Evolutionary conservation across 2,329 filamentous ascomycete genomes (phyloP), one percentile per base, ranked within the genome.

Genomic region (Cytospora schulzeri): DNA sequence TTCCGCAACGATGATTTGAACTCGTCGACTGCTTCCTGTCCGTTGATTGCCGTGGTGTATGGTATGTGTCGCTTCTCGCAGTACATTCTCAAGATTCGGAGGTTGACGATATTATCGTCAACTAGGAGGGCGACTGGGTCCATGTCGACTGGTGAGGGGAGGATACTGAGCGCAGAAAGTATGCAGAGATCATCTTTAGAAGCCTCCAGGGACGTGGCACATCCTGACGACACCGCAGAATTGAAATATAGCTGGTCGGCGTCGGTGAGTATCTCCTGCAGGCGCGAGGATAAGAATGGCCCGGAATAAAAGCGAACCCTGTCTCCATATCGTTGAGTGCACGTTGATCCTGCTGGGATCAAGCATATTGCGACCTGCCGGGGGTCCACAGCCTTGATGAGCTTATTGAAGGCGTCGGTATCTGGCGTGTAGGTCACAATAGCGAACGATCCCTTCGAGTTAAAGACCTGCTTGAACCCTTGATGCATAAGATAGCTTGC

Each of bases 61-160:
- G 77, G 74, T 28, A 81, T 73, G 0, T 76, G 74, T 14, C 79
- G 73, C 51, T 78, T 77, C 61, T 78, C 76, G 57, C 81, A 78
- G 67, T 81, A 82, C 69, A 81, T 79, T 22, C 77, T 73, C 31
- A 83, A 68, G 29, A 83, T 80, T 24, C 80, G 79, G 0, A 82
- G 74, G 26, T 83, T 83, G 62, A 83, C 78, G 3, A 76, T 62
- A 54, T 83, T 83, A 65, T 82, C 81, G 66, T 83, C 81, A 0
- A 82, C 80, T 0, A 83, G 70, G 0, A 83, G 73, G 0, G 71
- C 71, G 19, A 63, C 62, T 3, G 73, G 73, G 4, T 57, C 38
- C 11, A 45, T 9, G 14, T 60, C 51, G 9, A 33, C 26, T 4
- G 53, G 45, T 1, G 62, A 53, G 2, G 41, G 29, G 33, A 6